Conservation (phyloP, 352 stramenopile genomes). For the Globisporangium canariense region DNA sequence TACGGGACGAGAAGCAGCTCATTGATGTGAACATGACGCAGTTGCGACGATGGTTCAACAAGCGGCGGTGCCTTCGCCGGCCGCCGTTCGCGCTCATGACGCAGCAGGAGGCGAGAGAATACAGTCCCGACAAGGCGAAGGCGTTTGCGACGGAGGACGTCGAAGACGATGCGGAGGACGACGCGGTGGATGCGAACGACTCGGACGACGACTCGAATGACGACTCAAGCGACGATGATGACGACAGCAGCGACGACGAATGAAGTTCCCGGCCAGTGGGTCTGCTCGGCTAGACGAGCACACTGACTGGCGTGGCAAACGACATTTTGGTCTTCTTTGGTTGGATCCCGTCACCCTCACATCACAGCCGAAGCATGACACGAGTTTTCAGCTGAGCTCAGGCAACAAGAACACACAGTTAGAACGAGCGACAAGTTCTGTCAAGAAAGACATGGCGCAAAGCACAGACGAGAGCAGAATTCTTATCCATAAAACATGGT, state of each 20-base stretch:
- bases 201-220: slow-evolving; percentile 41
- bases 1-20: slow-evolving; percentile 74
- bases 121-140: slow-evolving; percentile 44
- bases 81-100: slow-evolving; percentile 84
- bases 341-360: not conserved
- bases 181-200: slow-evolving; percentile 22
- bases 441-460: not conserved
- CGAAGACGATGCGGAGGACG: slow-evolving; percentile 22
- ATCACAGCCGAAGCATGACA: not conserved
- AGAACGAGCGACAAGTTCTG: not conserved
- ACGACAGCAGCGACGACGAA: slow-evolving; percentile 17
- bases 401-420: not conserved
- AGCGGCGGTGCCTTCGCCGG: slow-evolving; percentile 74
- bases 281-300: slow-evolving; percentile 10
- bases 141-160: not conserved
- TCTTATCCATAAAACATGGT: not conserved
- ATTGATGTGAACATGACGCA: slow-evolving; percentile 87
- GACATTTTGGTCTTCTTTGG: not conserved
- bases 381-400: not conserved
- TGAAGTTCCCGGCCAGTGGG: slow-evolving; percentile 15
- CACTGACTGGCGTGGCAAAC: slow-evolving; percentile 8
- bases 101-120: slow-evolving; percentile 58
- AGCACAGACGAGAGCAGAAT: not conserved
- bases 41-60: slow-evolving; percentile 84
- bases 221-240: slow-evolving; percentile 47